Conservation (phyloP, 441 rosid genomes). For the Croton laevigatus region DNA sequence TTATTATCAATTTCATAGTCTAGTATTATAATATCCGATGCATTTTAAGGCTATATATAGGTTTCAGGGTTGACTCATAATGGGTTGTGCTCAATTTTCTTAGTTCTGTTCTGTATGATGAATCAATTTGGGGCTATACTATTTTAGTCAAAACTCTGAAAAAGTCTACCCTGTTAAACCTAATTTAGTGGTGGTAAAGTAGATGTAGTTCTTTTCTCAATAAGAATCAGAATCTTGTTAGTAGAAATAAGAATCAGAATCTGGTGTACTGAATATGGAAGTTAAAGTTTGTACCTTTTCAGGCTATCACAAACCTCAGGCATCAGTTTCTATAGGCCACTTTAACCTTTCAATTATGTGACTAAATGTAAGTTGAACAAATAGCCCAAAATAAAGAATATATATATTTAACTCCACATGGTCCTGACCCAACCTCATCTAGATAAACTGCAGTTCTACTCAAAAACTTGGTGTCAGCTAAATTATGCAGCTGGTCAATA, state of each 20-base stretch:
- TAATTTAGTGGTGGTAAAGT: not conserved
- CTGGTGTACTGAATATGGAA: conserved; percentile 4
- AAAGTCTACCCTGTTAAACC: not conserved
- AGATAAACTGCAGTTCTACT: not conserved
- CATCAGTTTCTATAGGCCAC: not conserved
- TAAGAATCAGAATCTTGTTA: conserved; percentile 11
- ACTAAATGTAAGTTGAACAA: not conserved
- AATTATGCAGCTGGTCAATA: not conserved
- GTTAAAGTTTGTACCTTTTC: not conserved
- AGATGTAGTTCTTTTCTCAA: not conserved
- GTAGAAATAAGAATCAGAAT: conserved; percentile 6
- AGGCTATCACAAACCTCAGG: not conserved
- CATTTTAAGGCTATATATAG: not conserved
- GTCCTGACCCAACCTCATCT: not conserved
- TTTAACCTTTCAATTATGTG: not conserved
- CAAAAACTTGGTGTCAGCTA: not conserved
- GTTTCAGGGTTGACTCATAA: not conserved
- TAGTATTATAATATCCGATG: not conserved
- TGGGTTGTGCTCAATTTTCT: not conserved
- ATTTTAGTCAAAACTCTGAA: not conserved
- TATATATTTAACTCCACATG: not conserved
- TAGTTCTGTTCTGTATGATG: not conserved
- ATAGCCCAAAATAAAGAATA: not conserved
- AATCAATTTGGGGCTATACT: not conserved
- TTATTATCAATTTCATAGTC: not conserved